A percentile compares a stretch with the other conserved stretches of the same genome.
Conservation (phyloP, 2,329 filamentous ascomycete species). For the Ascochyta pisi region DNA sequence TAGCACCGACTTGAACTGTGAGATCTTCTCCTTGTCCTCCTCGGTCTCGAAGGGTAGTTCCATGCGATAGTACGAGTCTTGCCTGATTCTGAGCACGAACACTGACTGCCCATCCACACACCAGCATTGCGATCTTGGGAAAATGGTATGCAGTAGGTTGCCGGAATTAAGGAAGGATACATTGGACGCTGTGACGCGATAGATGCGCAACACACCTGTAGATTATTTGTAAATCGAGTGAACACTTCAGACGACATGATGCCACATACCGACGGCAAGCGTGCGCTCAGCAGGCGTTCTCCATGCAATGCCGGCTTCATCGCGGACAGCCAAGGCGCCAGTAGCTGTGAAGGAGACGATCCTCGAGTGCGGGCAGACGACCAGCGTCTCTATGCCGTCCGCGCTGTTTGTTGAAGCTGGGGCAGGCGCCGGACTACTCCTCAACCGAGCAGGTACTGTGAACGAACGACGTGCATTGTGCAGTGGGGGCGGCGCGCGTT, state of each 20-base stretch:
- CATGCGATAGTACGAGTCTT: constrained; percentile 88
- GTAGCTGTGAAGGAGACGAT: constrained; percentile 69
- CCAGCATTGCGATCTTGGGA: constrained; percentile 93
- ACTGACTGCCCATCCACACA: constrained; percentile 84
- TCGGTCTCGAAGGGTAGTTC: constrained; percentile 74
- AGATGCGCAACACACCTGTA: constrained; percentile 77
- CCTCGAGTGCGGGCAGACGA: constrained; percentile 74
- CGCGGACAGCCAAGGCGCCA: constrained; percentile 26
- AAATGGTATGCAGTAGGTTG: constrained; percentile 80
- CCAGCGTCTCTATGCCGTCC: constrained; percentile 70
- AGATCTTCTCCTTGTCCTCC: constrained; percentile 69
- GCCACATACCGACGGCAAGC: constrained; percentile 72
- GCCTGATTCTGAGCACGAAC: constrained; percentile 85
- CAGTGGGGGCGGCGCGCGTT: constrained; percentile 32
- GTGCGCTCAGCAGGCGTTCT: constrained; percentile 79
- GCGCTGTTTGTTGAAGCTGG: constrained; percentile 50
- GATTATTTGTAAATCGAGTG: constrained; percentile 13
- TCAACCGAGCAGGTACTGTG: constrained; percentile 54
- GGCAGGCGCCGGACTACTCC: constrained; percentile 37
- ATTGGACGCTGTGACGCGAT: constrained; percentile 78
- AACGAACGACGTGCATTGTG: constrained; percentile 53
- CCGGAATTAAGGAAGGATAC: constrained; percentile 89
- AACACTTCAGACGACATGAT: not conserved
- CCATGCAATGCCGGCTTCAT: constrained; percentile 71
- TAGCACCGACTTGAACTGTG: constrained; percentile 72